Conservation (phyloP, 139 green algal species). For the Picochlorum sp. region DNA sequence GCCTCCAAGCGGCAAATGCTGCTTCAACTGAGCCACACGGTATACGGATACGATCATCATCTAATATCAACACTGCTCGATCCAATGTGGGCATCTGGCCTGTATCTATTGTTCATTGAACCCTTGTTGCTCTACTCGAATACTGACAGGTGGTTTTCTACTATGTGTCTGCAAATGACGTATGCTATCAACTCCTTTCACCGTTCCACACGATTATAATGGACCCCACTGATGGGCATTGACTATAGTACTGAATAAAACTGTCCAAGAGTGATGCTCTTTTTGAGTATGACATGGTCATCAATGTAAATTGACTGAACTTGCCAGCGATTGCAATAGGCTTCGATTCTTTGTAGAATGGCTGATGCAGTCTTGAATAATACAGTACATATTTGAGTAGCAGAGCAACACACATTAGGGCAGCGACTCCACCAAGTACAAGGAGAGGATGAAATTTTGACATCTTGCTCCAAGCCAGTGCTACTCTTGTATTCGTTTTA, state of each 20-base stretch:
- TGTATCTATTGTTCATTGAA: constrained; percentile 47
- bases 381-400: not conserved
- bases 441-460: too few relatives aligned
- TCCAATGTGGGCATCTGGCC: constrained; percentile 21
- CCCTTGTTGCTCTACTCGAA: constrained; percentile 31
- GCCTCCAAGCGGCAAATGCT: constrained; percentile 23
- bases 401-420: not conserved
- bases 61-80: constrained; percentile 32
- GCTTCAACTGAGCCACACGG: constrained; percentile 33
- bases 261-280: constrained; percentile 30
- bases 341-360: not conserved
- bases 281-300: constrained; percentile 37
- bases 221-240: constrained; percentile 30
- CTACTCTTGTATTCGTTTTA: too few relatives aligned
- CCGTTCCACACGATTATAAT: constrained; percentile 12
- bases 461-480: too few relatives aligned
- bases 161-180: constrained; percentile 2
- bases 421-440: not conserved
- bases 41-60: constrained; percentile 40
- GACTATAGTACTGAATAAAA: constrained; percentile 37
- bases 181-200: not conserved
- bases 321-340: constrained; percentile 21
- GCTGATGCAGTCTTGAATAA: not conserved
- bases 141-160: constrained; percentile 25
- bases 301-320: constrained; percentile 32